These are phyloP conservation scores for Vaccinium myrtillus DNA, from an alignment of 148 eudicot genomes.

Conservation along the genomic window DNA sequence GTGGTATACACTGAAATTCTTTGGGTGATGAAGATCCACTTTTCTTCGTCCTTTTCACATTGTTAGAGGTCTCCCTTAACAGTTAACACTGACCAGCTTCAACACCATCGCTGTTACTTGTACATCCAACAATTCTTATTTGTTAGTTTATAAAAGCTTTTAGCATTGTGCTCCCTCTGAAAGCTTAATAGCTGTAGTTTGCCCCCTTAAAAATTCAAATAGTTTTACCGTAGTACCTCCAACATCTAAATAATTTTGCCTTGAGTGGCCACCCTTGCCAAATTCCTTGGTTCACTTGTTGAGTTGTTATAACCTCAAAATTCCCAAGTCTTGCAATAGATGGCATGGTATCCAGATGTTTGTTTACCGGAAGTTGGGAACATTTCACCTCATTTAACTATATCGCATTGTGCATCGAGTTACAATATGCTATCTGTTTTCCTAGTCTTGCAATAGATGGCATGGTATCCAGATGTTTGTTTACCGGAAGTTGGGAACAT, in stretches of 20 bases:
- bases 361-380: not conserved
- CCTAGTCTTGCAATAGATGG: not conserved
- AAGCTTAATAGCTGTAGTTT: not conserved
- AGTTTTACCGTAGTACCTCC: not conserved
- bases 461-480: not conserved
- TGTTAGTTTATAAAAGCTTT: not conserved
- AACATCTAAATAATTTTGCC: not conserved
- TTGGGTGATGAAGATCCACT: not conserved
- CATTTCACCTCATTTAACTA: not conserved
- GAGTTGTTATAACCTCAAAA: not conserved
- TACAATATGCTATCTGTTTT: not conserved
- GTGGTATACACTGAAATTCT: not conserved
- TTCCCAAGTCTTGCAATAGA: not conserved
- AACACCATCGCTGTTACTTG: not conserved
- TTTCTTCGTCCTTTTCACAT: not conserved
- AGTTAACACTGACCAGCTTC: not conserved
- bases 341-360: not conserved
- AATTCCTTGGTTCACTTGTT: not conserved
- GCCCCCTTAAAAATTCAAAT: not conserved
- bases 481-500: not conserved
- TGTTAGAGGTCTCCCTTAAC: not conserved
- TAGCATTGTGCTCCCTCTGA: not conserved
- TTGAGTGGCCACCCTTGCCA: not conserved
- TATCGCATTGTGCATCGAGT: not conserved
- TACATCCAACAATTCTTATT: not conserved